Percentiles rank a stretch among this genome's conserved stretches.
Evolutionary conservation across 352 stramenopile genomes (phyloP).

Genomic region (Globisporangium megalacanthum): DNA sequence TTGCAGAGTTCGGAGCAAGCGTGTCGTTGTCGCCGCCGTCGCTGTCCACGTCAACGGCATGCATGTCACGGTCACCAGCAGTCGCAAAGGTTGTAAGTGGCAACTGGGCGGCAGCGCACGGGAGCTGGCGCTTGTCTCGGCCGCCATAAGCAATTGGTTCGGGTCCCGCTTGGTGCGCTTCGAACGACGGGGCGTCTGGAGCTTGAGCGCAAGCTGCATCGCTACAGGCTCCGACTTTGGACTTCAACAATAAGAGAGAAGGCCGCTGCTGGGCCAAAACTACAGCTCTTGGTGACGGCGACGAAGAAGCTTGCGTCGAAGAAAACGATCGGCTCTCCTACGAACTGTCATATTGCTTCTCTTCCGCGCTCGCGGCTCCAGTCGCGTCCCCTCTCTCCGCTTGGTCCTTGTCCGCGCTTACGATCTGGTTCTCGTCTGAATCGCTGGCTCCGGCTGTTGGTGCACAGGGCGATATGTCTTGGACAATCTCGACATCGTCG

Average conservation of each 20-base stretch:
- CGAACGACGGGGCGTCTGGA: conserved; percentile 6
- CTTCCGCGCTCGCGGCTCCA: no score
- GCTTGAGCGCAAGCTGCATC: neutral
- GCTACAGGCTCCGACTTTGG: neutral
- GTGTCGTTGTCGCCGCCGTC: neutral
- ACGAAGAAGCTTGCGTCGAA: neutral
- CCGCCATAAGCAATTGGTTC: neutral
- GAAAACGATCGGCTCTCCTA: neutral
- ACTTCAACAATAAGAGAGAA: neutral
- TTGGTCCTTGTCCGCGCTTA: no score
- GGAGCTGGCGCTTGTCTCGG: neutral
- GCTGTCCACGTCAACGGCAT: neutral
- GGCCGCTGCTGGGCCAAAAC: neutral
- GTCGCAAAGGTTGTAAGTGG: neutral
- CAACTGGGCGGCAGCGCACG: neutral
- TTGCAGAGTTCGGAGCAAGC: neutral
- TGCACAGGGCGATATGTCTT: neutral
- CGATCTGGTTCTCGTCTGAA: neutral
- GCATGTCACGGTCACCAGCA: neutral
- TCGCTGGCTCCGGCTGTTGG: neutral
- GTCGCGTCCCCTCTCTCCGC: no score
- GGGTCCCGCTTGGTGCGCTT: conserved; percentile 10
- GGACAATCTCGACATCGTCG: conserved; percentile 2
- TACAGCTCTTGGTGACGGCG: no score
- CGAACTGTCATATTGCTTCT: neutral